These are phyloP conservation scores for Mycena filopes DNA, from an alignment of 768 basidiomycete species.

Conservation along the genomic window DNA sequence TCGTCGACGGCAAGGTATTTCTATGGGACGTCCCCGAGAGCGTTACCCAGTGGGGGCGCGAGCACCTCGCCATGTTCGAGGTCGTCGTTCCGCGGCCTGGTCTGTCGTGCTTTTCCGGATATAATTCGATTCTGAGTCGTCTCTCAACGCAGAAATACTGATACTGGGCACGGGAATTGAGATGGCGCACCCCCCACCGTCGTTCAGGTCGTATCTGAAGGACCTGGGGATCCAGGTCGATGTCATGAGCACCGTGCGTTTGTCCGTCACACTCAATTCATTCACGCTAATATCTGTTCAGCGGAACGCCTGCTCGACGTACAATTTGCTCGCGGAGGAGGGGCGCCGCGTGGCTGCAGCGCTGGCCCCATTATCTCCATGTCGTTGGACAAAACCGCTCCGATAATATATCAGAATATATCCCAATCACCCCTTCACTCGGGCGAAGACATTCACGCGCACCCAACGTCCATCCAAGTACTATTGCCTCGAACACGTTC, in stretches of 20 bases:
- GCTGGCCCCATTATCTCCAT: conserved; percentile 75
- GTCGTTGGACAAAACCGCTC: background rate
- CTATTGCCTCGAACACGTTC: too few species aligned
- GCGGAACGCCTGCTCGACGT: conserved; percentile 85
- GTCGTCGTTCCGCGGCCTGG: conserved; percentile 88
- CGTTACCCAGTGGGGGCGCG: conserved; percentile 75
- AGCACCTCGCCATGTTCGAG: conserved; percentile 85
- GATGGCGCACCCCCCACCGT: conserved; percentile 75
- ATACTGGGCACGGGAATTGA: conserved; percentile 87
- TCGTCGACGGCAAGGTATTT: conserved; percentile 87
- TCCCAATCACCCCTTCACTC: too few species aligned
- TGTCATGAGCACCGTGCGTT: conserved; percentile 81
- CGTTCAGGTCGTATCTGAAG: conserved; percentile 73
- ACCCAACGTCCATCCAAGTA: too few species aligned
- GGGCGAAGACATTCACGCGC: too few species aligned
- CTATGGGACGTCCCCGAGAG: conserved; percentile 86
- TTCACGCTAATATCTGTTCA: background rate
- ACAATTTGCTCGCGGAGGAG: conserved; percentile 93
- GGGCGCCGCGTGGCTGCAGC: conserved; percentile 93
- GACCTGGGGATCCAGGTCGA: conserved; percentile 88
- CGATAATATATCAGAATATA: background rate
- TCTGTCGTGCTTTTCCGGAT: conserved; percentile 47
- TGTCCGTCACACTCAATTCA: background rate
- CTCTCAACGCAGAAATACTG: conserved; percentile 79
- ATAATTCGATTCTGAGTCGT: background rate